A percentile compares a stretch with the other conserved stretches of the same genome.
Conservation (phyloP, 1,139 yeast genomes). For the Magnusiomyces suaveolens region DNA sequence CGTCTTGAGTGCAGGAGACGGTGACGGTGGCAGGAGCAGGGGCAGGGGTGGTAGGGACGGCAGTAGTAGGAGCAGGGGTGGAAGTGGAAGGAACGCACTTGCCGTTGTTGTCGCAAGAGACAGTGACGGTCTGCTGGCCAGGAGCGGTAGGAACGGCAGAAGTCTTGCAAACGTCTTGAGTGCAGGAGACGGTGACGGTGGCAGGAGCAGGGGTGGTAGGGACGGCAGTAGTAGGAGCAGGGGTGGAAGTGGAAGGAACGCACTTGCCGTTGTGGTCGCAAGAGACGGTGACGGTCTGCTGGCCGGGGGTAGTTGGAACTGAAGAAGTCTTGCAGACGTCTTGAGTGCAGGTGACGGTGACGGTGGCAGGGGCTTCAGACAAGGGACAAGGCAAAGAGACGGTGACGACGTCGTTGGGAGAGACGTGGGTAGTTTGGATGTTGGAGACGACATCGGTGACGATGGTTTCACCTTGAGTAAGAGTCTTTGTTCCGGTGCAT, state of each 20-base stretch:
- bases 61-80: not conserved
- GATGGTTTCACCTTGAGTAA: not conserved
- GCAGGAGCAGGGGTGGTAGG: not conserved
- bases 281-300: not conserved
- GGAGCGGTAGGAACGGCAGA: slow-evolving; percentile 7
- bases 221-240: not conserved
- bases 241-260: not conserved
- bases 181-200: slow-evolving; percentile 2
- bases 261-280: not conserved
- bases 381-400: not conserved
- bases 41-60: not conserved
- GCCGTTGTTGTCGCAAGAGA: not conserved
- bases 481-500: too few species aligned
- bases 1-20: not conserved
- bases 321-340: not conserved
- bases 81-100: not conserved
- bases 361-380: not conserved
- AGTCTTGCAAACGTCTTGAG: not conserved
- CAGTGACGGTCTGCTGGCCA: not conserved
- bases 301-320: not conserved
- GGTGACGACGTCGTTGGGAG: not conserved
- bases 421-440: not conserved
- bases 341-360: not conserved
- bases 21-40: not conserved
- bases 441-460: slow-evolving; percentile 7